These are phyloP conservation scores for Apostasia ramifera DNA, from an alignment of 106 monocot genomes.

Conservation along the genomic window DNA sequence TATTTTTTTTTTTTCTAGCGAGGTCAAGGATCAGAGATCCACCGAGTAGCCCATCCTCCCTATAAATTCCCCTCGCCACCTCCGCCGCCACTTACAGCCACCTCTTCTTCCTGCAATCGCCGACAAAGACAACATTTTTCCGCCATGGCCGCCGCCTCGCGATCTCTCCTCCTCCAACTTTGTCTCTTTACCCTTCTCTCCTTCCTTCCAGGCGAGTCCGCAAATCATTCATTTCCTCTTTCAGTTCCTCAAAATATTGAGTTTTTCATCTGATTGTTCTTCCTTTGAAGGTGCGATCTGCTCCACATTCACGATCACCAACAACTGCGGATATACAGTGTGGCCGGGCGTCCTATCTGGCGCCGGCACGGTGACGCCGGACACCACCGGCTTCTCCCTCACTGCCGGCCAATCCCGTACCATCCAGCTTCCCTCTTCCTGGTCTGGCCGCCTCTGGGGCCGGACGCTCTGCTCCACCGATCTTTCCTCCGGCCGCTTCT, in stretches of 20 bases:
- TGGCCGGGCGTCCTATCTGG: constrained; percentile 74
- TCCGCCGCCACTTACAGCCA: not conserved
- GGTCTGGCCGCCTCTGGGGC: constrained; percentile 89
- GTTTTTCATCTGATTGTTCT: not conserved
- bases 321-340: constrained; percentile 80
- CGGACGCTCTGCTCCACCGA: constrained; percentile 56
- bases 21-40: not conserved
- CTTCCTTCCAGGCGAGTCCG: not conserved
- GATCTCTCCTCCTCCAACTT: not conserved
- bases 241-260: not conserved
- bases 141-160: too few species aligned
- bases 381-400: constrained; percentile 37
- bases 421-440: constrained; percentile 33
- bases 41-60: not conserved
- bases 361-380: constrained; percentile 44
- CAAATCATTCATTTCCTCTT: not conserved
- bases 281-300: constrained; percentile 13
- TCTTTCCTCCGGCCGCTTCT: constrained; percentile 21
- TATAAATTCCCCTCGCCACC: not conserved
- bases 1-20: too few species aligned
- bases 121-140: not conserved
- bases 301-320: constrained; percentile 60
- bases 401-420: constrained; percentile 29
- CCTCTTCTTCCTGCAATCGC: not conserved
- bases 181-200: not conserved